Conservation (phyloP, 164 flowering plant genomes). For the Magnolia sinica region DNA sequence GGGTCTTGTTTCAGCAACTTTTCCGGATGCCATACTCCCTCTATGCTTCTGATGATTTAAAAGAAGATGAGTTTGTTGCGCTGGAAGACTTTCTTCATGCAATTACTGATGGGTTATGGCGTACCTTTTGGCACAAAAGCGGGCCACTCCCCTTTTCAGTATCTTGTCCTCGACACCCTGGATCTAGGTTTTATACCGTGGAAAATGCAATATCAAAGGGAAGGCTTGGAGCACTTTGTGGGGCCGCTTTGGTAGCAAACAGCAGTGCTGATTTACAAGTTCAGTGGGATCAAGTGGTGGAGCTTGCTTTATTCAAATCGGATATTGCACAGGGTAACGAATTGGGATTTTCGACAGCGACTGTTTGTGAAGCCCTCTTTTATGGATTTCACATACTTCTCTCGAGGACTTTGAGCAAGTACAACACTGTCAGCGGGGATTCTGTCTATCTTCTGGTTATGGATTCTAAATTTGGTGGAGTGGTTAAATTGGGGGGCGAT, state of each 20-base stretch:
- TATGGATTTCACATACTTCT: conserved; percentile 58
- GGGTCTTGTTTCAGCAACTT: conserved; percentile 57
- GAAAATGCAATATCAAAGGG: conserved; percentile 58
- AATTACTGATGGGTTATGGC: conserved; percentile 51
- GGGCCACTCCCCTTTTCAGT: conserved; percentile 55
- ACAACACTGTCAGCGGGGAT: conserved; percentile 21
- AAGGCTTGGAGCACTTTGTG: conserved; percentile 41
- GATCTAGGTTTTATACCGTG: conserved; percentile 52
- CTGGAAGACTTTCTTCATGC: conserved; percentile 64
- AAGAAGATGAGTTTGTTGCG: conserved; percentile 51
- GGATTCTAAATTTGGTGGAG: conserved; percentile 71
- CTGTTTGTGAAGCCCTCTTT: conserved; percentile 61
- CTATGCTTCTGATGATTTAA: conserved; percentile 29
- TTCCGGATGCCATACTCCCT: conserved; percentile 55
- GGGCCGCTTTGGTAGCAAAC: conserved; percentile 52
- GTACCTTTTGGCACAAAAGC: conserved; percentile 57
- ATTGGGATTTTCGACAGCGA: conserved; percentile 35
- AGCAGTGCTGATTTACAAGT: conserved; percentile 26
- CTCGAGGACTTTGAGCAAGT: conserved; percentile 51
- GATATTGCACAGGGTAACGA: conserved; percentile 43
- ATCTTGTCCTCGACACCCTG: conserved; percentile 49
- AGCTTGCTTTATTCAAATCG: conserved; percentile 47
- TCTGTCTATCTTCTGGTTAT: conserved; percentile 48
- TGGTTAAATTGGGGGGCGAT: conserved; percentile 68
- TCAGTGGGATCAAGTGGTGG: conserved; percentile 55